Evolutionary conservation across 2,329 filamentous ascomycete genomes (phyloP).

Genomic region (Cryphonectria parasitica): DNA sequence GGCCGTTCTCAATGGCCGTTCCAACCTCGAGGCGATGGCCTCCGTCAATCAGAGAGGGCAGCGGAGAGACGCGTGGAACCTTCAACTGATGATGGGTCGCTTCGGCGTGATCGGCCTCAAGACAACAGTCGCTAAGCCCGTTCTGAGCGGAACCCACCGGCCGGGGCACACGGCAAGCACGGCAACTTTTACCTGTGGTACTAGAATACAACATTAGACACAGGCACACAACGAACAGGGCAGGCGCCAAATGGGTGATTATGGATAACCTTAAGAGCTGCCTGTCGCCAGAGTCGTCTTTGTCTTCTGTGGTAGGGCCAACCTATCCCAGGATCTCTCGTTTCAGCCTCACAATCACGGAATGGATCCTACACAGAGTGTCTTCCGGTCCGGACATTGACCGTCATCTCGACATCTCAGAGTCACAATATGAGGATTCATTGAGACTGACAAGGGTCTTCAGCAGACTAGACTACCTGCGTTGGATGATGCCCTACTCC

Average conservation of each 20-base stretch:
- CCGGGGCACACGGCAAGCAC: conserved; percentile 21
- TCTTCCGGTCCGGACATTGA: conserved; percentile 21
- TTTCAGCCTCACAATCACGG: not conserved
- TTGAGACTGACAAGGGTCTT: not conserved
- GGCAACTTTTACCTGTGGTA: conserved; percentile 3
- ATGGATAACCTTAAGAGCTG: not conserved
- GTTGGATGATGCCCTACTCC: not conserved
- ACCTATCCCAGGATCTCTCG: too few species aligned
- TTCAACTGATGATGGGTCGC: conserved; percentile 10
- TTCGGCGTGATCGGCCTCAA: conserved; percentile 24
- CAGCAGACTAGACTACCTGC: not conserved
- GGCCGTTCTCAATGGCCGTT: conserved; percentile 21
- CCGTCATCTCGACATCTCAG: conserved; percentile 3
- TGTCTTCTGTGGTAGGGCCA: not conserved
- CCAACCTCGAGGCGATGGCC: conserved; percentile 11
- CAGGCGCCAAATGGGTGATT: not conserved
- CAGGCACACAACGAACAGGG: too few species aligned
- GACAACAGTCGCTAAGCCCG: conserved; percentile 18
- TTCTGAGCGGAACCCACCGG: conserved; percentile 10
- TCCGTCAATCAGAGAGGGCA: conserved; percentile 23
- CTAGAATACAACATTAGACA: not conserved
- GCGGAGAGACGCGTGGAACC: conserved; percentile 16
- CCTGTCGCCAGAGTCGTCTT: not conserved
- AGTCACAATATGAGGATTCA: not conserved
- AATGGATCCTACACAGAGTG: not conserved